Base-by-base conservation (phyloP, 163 green algal genomes). In the Scenedesmus sp. region DNA sequence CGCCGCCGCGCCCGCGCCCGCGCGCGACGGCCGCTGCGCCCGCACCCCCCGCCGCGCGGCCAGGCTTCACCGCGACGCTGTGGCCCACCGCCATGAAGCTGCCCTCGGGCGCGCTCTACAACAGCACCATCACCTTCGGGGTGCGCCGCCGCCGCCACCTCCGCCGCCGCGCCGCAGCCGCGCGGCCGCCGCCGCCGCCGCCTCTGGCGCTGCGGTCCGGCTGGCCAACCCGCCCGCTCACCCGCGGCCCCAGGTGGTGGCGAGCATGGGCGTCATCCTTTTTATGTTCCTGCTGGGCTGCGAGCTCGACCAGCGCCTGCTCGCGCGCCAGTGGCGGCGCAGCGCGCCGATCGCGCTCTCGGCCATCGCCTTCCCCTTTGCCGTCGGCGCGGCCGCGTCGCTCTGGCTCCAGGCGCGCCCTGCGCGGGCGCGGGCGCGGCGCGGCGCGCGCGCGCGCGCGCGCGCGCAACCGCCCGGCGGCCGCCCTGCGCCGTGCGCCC, bases 201-300 rank as follows among this genome's bases (percentile, higher is more conserved):
- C n/a, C n/a, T n/a, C n/a, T n/a, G n/a, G n/a, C n/a, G n/a, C n/a
- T n/a, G n/a, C n/a, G n/a, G n/a, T n/a, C n/a, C n/a, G n/a, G n/a
- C n/a, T n/a, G n/a, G n/a, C n/a, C n/a, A n/a, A n/a, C n/a, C n/a
- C n/a, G n/a, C n/a, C n/a, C n/a, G n/a, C n/a, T n/a, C n/a, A n/a
- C n/a, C n/a, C n/a, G n/a, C n/a, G n/a, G n/a, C n/a, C n/a, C n/a
- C 66, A 60, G 14, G 70, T 77, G 42, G 70, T 77, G 20, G 70
- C 70, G 2, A 77, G 66, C 29, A 36, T 77, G 39, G 70, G 70
- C 9, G 54, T 77, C 18, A 67, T 77, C 33, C 70, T 77, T 24
- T 77, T 77, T 33, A 77, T 77, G 70, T 77, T 77, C 33, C 53
- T 77, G n/a, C 24, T 77, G 53, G 70, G 70, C 53, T 69, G 53